Evolutionary conservation across 345 rosid genomes (phyloP).

Genomic region (Acer negundo): DNA sequence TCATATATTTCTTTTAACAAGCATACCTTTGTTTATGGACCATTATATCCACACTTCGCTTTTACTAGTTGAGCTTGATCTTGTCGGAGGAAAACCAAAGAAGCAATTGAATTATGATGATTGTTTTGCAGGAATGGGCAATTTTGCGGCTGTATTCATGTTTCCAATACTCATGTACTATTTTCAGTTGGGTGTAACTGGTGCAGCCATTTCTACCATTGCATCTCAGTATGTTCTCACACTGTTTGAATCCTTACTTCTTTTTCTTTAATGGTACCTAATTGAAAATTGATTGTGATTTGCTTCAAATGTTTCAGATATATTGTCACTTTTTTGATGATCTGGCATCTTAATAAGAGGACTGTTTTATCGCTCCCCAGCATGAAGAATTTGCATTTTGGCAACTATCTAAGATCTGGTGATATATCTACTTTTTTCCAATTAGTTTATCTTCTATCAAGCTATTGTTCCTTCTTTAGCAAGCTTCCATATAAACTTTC

Average conservation of each 20-base stretch:
- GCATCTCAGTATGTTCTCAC: slow-evolving; percentile 36
- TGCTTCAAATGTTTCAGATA: slow-evolving; percentile 31
- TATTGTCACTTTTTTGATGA: slow-evolving; percentile 35
- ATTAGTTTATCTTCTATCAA: neutral
- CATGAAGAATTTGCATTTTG: slow-evolving; percentile 32
- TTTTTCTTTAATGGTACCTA: neutral
- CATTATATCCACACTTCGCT: neutral
- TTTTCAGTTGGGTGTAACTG: slow-evolving; percentile 35
- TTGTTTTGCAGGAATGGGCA: slow-evolving; percentile 38
- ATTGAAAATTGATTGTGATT: neutral
- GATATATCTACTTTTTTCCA: neutral
- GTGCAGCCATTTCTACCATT: slow-evolving; percentile 46
- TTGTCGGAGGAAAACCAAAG: neutral
- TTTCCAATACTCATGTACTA: slow-evolving; percentile 36
- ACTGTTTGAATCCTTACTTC: neutral
- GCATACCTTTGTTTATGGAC: neutral
- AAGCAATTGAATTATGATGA: neutral
- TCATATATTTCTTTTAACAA: neutral
- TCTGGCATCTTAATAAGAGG: slow-evolving; percentile 38
- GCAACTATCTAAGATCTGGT: slow-evolving; percentile 43
- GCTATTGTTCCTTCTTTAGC: neutral
- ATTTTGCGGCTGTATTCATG: slow-evolving; percentile 36
- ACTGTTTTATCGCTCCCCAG: slow-evolving; percentile 30
- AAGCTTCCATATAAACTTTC: neutral
- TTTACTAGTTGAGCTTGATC: slow-evolving; percentile 7